Evolutionary conservation across 2,329 filamentous ascomycete species (phyloP), one percentile per base, ranked within the genome.

Genomic region (Trichoderma hamatum): DNA sequence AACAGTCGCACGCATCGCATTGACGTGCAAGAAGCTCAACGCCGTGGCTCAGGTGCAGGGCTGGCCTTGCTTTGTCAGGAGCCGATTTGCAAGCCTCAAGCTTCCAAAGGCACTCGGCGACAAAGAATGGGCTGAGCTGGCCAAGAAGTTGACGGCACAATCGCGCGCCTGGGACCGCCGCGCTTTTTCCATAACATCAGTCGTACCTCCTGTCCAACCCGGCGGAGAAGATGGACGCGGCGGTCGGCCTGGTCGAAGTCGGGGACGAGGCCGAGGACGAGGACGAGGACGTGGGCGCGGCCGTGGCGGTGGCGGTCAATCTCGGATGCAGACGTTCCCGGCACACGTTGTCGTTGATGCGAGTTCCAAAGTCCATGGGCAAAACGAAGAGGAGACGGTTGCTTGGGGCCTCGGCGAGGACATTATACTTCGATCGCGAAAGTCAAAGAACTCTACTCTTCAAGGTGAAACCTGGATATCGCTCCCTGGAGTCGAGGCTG

Each of bases 41-140:
- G 28, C 54, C 7, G 30, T 56, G 19, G 54, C 54, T 24, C 54
- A 56, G 11, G 30, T 16, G 30, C 54, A 56, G 11, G 54, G 54
- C 19, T 56, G 54, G 54, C 30, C 54, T 34, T 56, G 54, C n/a
- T 56, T 56, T 56, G 54, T 56, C 54, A 34, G 54, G 28, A 56
- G 54, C 54, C 54, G 54, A n/a, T 56, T 56, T 56, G 54, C 30
- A 11, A 56, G 28, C 28, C 54, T 56, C 30, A 14, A 56, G n/a
- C 54, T 56, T 56, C 30, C 54, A 56, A 56, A 56, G 28, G 30
- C 19, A 24, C 54, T 56, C 54, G 32, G 19, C 54, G 54, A 56
- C 24, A 56, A 56, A 5, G 54, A 56, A 56, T 56, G 54, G 54
- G 54, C 10, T 34, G 54, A 56, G 54, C n/a, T 56, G 54, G 54